These are phyloP conservation scores for Magnaporthales sp. DNA, from an alignment of 2,329 filamentous ascomycete species.

Conservation along the genomic window DNA sequence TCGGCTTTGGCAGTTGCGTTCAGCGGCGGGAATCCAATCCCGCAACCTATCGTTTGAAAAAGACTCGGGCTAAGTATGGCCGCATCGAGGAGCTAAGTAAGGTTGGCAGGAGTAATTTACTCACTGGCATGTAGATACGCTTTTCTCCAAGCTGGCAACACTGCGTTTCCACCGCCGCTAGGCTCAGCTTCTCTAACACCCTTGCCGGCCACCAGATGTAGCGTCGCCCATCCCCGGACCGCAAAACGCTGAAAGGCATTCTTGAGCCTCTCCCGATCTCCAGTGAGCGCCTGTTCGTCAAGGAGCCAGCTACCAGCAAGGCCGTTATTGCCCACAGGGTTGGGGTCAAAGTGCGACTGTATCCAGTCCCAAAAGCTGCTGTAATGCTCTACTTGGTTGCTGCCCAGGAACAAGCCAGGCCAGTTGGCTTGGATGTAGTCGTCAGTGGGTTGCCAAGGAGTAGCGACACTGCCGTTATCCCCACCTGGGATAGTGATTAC, in stretches of 20 bases:
- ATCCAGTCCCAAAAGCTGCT: conserved; percentile 14
- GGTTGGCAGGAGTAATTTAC: background rate
- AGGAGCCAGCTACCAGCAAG: conserved; percentile 21
- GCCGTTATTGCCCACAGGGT: conserved; percentile 9
- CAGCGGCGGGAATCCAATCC: conserved; percentile 7
- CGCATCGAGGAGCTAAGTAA: background rate
- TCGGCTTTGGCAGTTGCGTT: conserved; percentile 9
- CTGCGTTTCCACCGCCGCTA: conserved; percentile 13
- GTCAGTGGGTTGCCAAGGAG: conserved; percentile 9
- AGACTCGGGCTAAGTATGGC: background rate
- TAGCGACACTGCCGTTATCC: background rate
- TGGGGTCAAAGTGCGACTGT: conserved; percentile 13
- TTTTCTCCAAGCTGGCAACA: conserved; percentile 16
- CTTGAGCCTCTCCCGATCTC: conserved; percentile 19
- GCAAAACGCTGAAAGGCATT: conserved; percentile 11
- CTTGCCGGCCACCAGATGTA: conserved; percentile 14
- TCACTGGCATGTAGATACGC: conserved; percentile 14
- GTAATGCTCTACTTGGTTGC: conserved; percentile 7
- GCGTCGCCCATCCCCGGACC: conserved; percentile 9
- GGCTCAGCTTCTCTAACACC: conserved; percentile 13
- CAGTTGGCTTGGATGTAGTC: conserved; percentile 12
- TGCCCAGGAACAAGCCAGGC: conserved; percentile 7
- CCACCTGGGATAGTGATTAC: conserved; percentile 8
- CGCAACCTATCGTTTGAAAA: background rate
- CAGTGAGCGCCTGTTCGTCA: conserved; percentile 20